Evolutionary conservation across 73 alveolate species (phyloP).

Genomic region (Paramecium bursaria): DNA sequence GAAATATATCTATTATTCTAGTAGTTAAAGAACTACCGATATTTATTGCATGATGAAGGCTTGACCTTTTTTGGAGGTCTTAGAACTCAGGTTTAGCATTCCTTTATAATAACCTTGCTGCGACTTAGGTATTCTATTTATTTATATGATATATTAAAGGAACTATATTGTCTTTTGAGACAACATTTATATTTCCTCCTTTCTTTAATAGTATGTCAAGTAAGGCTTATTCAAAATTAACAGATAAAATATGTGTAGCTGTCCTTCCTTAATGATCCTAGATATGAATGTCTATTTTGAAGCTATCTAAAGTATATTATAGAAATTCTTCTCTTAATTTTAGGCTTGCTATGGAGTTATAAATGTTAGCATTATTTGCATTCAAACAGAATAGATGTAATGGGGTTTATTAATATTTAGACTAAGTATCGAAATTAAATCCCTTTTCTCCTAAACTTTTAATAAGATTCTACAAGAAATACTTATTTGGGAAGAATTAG

Average conservation of each 20-base stretch:
- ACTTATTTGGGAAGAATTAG: too few species aligned
- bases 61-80: constrained; percentile 55
- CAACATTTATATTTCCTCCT: constrained; percentile 72
- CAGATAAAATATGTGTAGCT: not conserved
- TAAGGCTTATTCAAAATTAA: not conserved
- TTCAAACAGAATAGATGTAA: too few species aligned
- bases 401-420: too few species aligned
- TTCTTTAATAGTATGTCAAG: constrained; percentile 12
- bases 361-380: too few species aligned
- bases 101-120: constrained; percentile 38
- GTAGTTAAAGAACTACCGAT: constrained; percentile 73
- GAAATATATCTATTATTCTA: too few species aligned
- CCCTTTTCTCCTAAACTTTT: too few species aligned
- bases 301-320: too few species aligned
- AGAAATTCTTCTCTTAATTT: too few species aligned
- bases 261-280: constrained; percentile 57
- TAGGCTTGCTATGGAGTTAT: too few species aligned
- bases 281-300: constrained; percentile 67
- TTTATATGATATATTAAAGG: constrained; percentile 69
- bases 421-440: too few species aligned
- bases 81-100: constrained; percentile 42
- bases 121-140: constrained; percentile 64
- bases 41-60: constrained; percentile 82
- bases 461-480: too few species aligned
- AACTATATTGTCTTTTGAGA: constrained; percentile 71